Percentiles rank a stretch among this genome's conserved stretches.
These are phyloP conservation scores for Cytospora paraplurivora DNA, from an alignment of 2,329 filamentous ascomycete genomes.

Conservation along the genomic window DNA sequence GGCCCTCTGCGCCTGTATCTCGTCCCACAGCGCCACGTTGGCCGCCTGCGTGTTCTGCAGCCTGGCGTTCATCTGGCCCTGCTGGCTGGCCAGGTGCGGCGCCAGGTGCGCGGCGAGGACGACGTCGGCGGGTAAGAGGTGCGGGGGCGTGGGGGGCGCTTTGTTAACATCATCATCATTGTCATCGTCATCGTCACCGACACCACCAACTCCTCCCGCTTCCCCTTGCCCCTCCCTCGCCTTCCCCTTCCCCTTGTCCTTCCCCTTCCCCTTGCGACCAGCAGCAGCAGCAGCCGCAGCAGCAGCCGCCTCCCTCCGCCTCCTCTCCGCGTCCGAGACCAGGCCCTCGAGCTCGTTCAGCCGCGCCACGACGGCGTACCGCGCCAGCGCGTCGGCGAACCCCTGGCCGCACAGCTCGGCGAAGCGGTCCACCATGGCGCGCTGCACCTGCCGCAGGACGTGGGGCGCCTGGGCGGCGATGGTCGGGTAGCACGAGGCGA, in stretches of 20 bases:
- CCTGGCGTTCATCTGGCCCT: constrained; percentile 57
- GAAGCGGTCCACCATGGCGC: constrained; percentile 59
- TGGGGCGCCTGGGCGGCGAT: constrained; percentile 54
- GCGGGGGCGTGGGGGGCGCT: constrained; percentile 42
- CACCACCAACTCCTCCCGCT: background rate
- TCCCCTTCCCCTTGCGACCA: constrained; percentile 21
- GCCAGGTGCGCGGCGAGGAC: constrained; percentile 58
- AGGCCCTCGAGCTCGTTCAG: constrained; percentile 63
- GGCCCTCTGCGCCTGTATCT: constrained; percentile 54
- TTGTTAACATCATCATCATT: constrained; percentile 1
- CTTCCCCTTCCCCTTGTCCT: constrained; percentile 1
- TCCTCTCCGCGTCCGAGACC: constrained; percentile 51
- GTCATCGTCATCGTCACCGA: background rate
- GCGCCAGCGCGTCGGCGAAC: constrained; percentile 56
- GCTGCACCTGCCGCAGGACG: constrained; percentile 57
- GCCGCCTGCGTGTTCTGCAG: constrained; percentile 59
- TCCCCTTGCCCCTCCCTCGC: constrained; percentile 5
- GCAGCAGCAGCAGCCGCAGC: background rate
- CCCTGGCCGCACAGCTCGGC: constrained; percentile 58
- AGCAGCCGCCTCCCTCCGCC: constrained; percentile 29
- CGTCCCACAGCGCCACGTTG: constrained; percentile 56
- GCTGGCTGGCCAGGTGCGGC: constrained; percentile 55
- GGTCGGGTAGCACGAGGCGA: constrained; percentile 63
- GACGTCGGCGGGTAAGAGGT: constrained; percentile 55
- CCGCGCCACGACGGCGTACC: constrained; percentile 55